Evolutionary conservation across 352 stramenopile species (phyloP).

Genomic region (Phytophthora ohioensis): DNA sequence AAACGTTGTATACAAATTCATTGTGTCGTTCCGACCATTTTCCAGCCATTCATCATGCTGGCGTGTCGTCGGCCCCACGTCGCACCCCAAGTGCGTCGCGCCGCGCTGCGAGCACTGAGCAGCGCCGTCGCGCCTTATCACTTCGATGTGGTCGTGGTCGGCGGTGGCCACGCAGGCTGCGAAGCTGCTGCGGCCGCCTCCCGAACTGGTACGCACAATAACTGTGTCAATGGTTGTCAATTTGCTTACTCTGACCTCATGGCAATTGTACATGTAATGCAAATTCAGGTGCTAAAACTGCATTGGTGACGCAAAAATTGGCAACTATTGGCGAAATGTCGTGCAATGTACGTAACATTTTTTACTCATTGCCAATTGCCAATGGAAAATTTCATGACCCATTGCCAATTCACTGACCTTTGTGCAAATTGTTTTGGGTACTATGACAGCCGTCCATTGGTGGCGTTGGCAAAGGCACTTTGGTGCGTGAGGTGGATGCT

Average conservation of each 20-base stretch:
- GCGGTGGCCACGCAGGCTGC: conserved; percentile 67
- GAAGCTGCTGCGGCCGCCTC: conserved; percentile 65
- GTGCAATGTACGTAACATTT: conserved; percentile 92
- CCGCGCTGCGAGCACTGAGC: conserved; percentile 27
- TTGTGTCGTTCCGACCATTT: conserved; percentile 19
- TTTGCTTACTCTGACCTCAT: background rate
- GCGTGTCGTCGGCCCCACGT: conserved; percentile 20
- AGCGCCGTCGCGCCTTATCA: conserved; percentile 17
- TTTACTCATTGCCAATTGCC: background rate
- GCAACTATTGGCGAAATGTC: conserved; percentile 97
- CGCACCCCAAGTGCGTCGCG: conserved; percentile 14
- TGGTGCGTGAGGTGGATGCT: conserved; percentile 98
- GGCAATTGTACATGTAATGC: conserved; percentile 2
- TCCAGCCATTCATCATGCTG: conserved; percentile 42
- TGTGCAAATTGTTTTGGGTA: conserved; percentile 7
- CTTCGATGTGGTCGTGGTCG: conserved; percentile 72
- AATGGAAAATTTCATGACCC: background rate
- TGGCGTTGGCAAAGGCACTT: conserved; percentile 98
- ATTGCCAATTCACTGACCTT: background rate
- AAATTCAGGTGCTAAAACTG: conserved; percentile 91
- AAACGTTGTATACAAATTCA: conserved; percentile 1
- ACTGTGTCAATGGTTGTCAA: background rate
- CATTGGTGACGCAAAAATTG: conserved; percentile 96
- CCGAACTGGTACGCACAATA: conserved; percentile 46
- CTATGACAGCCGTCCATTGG: conserved; percentile 93